Evolutionary conservation across 2,329 filamentous ascomycete genomes (phyloP).

Genomic region (Colletotrichum sp.): DNA sequence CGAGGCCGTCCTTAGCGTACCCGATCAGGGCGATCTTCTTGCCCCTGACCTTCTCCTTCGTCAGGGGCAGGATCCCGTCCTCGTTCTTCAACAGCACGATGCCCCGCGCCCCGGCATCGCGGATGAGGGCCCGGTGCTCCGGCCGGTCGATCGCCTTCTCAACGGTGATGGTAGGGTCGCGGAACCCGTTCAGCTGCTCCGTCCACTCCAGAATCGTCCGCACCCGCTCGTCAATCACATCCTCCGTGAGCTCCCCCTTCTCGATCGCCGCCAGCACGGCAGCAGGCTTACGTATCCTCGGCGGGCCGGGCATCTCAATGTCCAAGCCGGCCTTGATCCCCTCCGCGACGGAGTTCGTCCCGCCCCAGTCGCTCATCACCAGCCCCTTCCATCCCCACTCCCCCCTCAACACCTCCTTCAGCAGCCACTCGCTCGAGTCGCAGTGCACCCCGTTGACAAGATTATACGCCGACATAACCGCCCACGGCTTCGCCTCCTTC

Average conservation of each 20-base stretch:
- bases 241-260: constrained; percentile 25
- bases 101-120: constrained; percentile 60
- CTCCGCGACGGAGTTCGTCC: constrained; percentile 75
- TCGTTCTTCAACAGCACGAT: constrained; percentile 78
- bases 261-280: constrained; percentile 28
- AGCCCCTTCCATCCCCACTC: constrained; percentile 81
- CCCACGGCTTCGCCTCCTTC: constrained; percentile 28
- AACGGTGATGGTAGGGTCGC: constrained; percentile 37
- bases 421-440: constrained; percentile 49
- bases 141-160: constrained; percentile 45
- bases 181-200: constrained; percentile 34
- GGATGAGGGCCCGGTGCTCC: constrained; percentile 59
- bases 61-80: constrained; percentile 61
- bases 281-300: constrained; percentile 26
- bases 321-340: constrained; percentile 78
- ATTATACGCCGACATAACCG: constrained; percentile 36
- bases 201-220: constrained; percentile 37
- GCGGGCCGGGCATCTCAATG: constrained; percentile 62
- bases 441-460: constrained; percentile 50
- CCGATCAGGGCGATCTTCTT: constrained; percentile 32
- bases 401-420: constrained; percentile 76
- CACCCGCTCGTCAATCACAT: constrained; percentile 22
- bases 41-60: constrained; percentile 44
- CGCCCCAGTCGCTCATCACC: constrained; percentile 74
- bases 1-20: constrained; percentile 47